A percentile compares a stretch with the other conserved stretches of the same genome.
Evolutionary conservation across 1,139 yeast species (phyloP).

Genomic region (Debaryomyces subglobosus): DNA sequence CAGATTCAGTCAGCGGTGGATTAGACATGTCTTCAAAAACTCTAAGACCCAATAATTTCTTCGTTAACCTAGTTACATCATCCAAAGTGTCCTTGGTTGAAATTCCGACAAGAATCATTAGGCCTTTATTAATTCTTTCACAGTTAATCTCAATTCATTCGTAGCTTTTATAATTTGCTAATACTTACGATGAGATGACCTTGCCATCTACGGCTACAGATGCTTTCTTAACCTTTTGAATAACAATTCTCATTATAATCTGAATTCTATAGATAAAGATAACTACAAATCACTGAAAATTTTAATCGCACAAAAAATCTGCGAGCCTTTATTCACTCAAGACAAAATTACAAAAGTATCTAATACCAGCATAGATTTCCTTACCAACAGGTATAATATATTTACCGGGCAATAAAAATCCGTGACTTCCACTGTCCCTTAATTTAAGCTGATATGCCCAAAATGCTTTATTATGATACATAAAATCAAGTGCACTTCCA

Average conservation of each 20-base stretch:
- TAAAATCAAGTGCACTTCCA: slow-evolving; percentile 80
- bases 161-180: neutral
- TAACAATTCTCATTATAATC: slow-evolving; percentile 73
- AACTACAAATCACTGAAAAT: neutral
- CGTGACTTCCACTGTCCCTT: slow-evolving; percentile 83
- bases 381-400: slow-evolving; percentile 75
- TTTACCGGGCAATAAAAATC: slow-evolving; percentile 75
- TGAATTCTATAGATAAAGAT: neutral
- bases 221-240: slow-evolving; percentile 85
- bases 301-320: slow-evolving; percentile 1
- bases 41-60: slow-evolving; percentile 64
- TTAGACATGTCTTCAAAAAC: slow-evolving; percentile 63
- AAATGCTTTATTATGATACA: slow-evolving; percentile 79
- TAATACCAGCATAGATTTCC: slow-evolving; percentile 70
- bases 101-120: slow-evolving; percentile 82
- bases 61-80: slow-evolving; percentile 71
- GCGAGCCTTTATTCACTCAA: slow-evolving; percentile 29
- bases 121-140: slow-evolving; percentile 66
- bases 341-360: slow-evolving; percentile 70
- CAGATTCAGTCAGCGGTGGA: slow-evolving; percentile 33
- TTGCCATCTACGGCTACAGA: slow-evolving; percentile 79
- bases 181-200: slow-evolving; percentile 67
- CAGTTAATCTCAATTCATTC: slow-evolving; percentile 5
- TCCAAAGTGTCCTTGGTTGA: slow-evolving; percentile 73
- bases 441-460: slow-evolving; percentile 86